These are phyloP conservation scores for Trichoderma virens DNA, from an alignment of 495 filamentous ascomycete genomes.

Conservation along the genomic window DNA sequence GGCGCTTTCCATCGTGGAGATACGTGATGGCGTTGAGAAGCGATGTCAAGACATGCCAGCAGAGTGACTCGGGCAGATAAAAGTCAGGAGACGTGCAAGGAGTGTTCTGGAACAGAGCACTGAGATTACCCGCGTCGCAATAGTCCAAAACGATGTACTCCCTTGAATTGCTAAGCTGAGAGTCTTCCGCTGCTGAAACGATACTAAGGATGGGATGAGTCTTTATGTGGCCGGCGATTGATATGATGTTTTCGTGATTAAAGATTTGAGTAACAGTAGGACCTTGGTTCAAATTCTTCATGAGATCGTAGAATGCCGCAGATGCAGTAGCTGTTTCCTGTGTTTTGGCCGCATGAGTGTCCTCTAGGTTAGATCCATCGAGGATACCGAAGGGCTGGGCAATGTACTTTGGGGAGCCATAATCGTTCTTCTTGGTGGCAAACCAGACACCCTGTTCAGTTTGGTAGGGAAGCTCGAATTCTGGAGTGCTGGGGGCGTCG, in stretches of 20 bases:
- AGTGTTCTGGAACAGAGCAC: not conserved
- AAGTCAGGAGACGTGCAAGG: not conserved
- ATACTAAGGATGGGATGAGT: too few relatives aligned
- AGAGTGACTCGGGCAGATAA: constrained; percentile 30
- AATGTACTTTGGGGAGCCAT: not conserved
- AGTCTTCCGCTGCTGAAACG: not conserved
- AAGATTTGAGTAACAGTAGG: constrained; percentile 19
- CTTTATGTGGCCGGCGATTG: constrained; percentile 17
- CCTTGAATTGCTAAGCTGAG: not conserved
- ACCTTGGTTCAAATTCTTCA: not conserved
- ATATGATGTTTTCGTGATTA: constrained; percentile 38
- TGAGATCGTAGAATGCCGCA: not conserved
- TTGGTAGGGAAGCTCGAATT: not conserved
- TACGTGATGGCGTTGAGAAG: constrained; percentile 33
- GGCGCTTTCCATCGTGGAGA: constrained; percentile 32
- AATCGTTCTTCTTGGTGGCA: not conserved
- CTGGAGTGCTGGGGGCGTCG: not conserved
- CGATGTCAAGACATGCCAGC: constrained; percentile 38
- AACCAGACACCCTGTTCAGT: not conserved
- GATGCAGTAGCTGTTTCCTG: not conserved
- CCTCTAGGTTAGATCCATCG: not conserved
- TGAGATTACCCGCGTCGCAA: constrained; percentile 31
- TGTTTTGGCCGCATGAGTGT: not conserved
- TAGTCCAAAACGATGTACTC: constrained; percentile 30
- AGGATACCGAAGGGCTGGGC: not conserved